A percentile compares a stretch with the other conserved stretches of the same genome.
These are phyloP conservation scores for Lichtheimia ramosa DNA, from an alignment of 371 early-diverging fungal species.

Conservation along the genomic window DNA sequence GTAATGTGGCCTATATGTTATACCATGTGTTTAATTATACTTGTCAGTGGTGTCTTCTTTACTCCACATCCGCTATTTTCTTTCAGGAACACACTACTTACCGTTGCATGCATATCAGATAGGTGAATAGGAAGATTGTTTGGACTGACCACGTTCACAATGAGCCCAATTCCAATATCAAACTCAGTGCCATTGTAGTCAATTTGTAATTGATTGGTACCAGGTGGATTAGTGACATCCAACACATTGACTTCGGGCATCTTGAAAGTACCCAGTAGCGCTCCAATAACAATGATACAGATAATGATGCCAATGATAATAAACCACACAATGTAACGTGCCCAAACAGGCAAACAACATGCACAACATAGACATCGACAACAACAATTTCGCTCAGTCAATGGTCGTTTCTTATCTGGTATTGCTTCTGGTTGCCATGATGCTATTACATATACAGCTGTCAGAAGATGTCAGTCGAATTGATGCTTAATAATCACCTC, in stretches of 20 bases:
- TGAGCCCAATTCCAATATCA: slow-evolving; percentile 36
- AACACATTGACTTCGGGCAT: slow-evolving; percentile 35
- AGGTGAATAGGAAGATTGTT: slow-evolving; percentile 35
- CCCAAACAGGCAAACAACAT: slow-evolving; percentile 49
- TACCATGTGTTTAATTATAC: background rate
- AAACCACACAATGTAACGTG: slow-evolving; percentile 36
- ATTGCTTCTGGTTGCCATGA: background rate
- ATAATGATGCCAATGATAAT: slow-evolving; percentile 41
- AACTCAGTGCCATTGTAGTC: slow-evolving; percentile 22
- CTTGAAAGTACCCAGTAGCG: slow-evolving; percentile 34
- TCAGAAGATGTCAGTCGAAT: background rate
- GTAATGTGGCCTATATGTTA: slow-evolving; percentile 47
- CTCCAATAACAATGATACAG: slow-evolving; percentile 33
- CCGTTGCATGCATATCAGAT: slow-evolving; percentile 34
- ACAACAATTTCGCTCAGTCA: slow-evolving; percentile 29
- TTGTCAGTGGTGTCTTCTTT: background rate
- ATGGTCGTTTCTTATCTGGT: slow-evolving; percentile 2
- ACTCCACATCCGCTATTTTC: background rate
- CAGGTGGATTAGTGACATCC: slow-evolving; percentile 26
- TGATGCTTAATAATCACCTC: background rate
- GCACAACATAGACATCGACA: slow-evolving; percentile 42
- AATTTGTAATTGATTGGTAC: slow-evolving; percentile 21
- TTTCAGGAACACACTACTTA: slow-evolving; percentile 16
- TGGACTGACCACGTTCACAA: slow-evolving; percentile 39
- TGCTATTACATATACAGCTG: background rate